A percentile compares a stretch with the other conserved stretches of the same genome.
These are phyloP conservation scores for Vitis cinerea DNA, from an alignment of 164 flowering plant species.

Conservation along the genomic window DNA sequence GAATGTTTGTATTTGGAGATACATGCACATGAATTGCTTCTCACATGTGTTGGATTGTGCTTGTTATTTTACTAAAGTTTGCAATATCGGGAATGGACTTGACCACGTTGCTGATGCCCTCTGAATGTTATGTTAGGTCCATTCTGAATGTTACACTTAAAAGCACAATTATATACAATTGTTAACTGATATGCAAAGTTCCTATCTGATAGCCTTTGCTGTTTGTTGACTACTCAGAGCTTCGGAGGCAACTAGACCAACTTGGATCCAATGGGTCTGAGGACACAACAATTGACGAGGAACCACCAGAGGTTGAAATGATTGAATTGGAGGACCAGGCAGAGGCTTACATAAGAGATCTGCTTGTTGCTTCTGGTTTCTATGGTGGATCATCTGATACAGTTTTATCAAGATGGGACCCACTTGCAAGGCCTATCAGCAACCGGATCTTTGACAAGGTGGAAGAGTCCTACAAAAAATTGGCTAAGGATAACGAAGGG, in stretches of 20 bases:
- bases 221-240: conserved; percentile 44
- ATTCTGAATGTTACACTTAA: no score
- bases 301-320: conserved; percentile 34
- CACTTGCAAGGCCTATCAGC: conserved; percentile 50
- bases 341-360: conserved; percentile 62
- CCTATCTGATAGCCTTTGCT: neutral
- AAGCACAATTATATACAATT: no score
- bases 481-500: conserved; percentile 24
- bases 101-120: no score
- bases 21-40: no score
- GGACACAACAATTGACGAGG: conserved; percentile 30
- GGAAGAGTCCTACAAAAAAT: conserved; percentile 51
- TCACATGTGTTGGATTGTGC: no score
- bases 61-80: no score
- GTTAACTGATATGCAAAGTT: no score
- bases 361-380: conserved; percentile 77
- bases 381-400: conserved; percentile 49
- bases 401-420: conserved; percentile 46
- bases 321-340: conserved; percentile 46
- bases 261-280: conserved; percentile 44
- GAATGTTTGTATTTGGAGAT: no score
- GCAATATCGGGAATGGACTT: no score
- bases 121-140: no score
- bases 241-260: conserved; percentile 65
- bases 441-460: conserved; percentile 61